Evolutionary conservation across 306 rosid species (phyloP), one percentile per base, ranked within the genome.

Genomic region (Trifolium fragiferum): DNA sequence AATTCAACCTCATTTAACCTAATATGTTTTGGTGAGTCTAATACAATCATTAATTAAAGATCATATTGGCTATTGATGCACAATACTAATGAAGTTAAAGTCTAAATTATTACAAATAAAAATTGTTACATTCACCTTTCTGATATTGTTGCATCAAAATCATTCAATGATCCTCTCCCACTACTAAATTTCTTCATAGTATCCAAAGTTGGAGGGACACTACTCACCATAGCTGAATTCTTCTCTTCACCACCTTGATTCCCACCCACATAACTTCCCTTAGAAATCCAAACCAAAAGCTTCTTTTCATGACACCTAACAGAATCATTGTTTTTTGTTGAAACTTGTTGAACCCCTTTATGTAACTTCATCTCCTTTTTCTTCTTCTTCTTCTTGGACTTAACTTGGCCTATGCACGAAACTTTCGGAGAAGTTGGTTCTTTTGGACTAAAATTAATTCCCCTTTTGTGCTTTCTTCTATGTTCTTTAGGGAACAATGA

Each of bases 381-480:
- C 53, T 76, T 79, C 7, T 76, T 82, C 81, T 76, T 82, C 81
- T 81, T 81, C 60, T 73, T 82, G 70, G 55, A 3, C 46, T 76
- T 47, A n/a, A 89, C 87, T n/a, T 83, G 85, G 3, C 90, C 92
- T 47, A 87, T 83, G 82, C 92, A 89, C 2, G 95, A 82, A 15
- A 89, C 92, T 76, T 84, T 85, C 0, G 92, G 92, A 4, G 92
- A 89, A 0, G 83, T 16, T 4, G 92, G 95, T 20, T 89, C 90
- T 65, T 32, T 66, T 0, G 84, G 43, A 38, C 80, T 73, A 27
- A 89, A 85, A 38, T 79, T 63, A 15, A 60, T 60, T 6, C 78
- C 85, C 27, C 51, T 66, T 54, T 4, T 78, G 10, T 59, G 64
- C 72, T 76, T 83, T 69, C 88, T 82, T 76, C 90, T 75, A 37